Percentiles rank a stretch among this genome's conserved stretches.
Conservation (phyloP, 2,329 filamentous ascomycete species). For the Fusarium nurragi region DNA sequence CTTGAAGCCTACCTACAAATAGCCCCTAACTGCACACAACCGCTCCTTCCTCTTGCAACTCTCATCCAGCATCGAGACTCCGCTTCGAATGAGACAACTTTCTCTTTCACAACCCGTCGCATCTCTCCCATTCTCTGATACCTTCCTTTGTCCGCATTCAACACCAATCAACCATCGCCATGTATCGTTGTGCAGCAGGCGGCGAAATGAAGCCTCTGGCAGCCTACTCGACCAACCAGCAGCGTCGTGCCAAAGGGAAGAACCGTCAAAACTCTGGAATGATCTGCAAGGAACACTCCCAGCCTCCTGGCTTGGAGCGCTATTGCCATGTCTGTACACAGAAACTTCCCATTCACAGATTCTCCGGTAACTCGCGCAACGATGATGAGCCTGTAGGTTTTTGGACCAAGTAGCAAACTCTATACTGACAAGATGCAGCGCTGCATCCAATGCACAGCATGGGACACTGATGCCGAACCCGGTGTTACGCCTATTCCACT, state of each 20-base stretch:
- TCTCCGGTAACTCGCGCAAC: slow-evolving; percentile 43
- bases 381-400: slow-evolving; percentile 46
- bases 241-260: slow-evolving; percentile 1
- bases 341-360: slow-evolving; percentile 43
- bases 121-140: not conserved
- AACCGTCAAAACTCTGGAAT: slow-evolving; percentile 47
- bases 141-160: not conserved
- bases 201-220: slow-evolving; percentile 49
- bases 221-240: slow-evolving; percentile 49
- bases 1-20: not conserved
- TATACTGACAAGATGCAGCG: slow-evolving; percentile 39
- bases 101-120: not conserved
- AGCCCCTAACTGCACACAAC: not conserved
- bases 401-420: not conserved
- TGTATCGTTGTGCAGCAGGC: slow-evolving; percentile 50
- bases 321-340: slow-evolving; percentile 47
- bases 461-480: slow-evolving; percentile 50
- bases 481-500: slow-evolving; percentile 44
- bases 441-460: slow-evolving; percentile 50
- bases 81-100: not conserved
- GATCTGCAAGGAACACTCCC: slow-evolving; percentile 49
- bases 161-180: slow-evolving; percentile 21
- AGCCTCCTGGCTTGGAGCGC: slow-evolving; percentile 38
- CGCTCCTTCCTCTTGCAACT: not conserved
- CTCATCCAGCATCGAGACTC: not conserved